Base-by-base conservation (phyloP, 768 basidiomycete species). In the Collybia mongolica region DNA sequence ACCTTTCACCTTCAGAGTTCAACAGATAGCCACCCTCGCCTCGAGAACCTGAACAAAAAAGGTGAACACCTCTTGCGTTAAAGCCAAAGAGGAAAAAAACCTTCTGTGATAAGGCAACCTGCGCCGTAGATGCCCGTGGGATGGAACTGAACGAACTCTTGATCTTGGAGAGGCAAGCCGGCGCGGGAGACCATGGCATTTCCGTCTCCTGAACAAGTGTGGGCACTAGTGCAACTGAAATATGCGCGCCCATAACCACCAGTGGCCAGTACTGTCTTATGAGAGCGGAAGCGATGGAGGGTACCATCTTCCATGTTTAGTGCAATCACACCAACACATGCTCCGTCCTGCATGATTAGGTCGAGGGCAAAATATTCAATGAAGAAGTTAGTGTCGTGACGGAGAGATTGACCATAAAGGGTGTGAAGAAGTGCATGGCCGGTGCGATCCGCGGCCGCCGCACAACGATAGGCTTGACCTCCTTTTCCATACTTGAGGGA, bases 131-230 rank as follows among this genome's bases (percentile, higher is more conserved):
- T 98, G 72, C 97, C 97, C 40, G 97, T 98, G 2, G 97, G 97
- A 70, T 98, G 97, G 91, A 99, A 99, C 68, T 99, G 97, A n/a
- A 98, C 95, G 66, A 99, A 99, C 71, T 99, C 97, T 53, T 89
- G 70, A 72, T 99, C 97, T 73, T 98, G 97, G 39, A 98, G 77
- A 47, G 97, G 97, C 46, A 99, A 77, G 26, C 97, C 97, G 22
- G 97, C 97, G 63, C 97, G 85, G 44, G 86, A 86, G 57, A 98
- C 93, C 97, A 99, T 99, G 26, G 92, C 97, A 63, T 98, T 98
- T 52, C 97, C 97, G 58, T 99, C 97, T 65, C 97, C 97, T 47
- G 96, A 90, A 74, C 97, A 99, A 15, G 97, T 99, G 70, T 99
- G 97, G 39, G 97, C 97, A 65, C 91, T 93, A 32, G 97, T 98